Base-by-base conservation (phyloP, 2,329 filamentous ascomycete genomes). In the Ophiostoma triangulosporum region DNA sequence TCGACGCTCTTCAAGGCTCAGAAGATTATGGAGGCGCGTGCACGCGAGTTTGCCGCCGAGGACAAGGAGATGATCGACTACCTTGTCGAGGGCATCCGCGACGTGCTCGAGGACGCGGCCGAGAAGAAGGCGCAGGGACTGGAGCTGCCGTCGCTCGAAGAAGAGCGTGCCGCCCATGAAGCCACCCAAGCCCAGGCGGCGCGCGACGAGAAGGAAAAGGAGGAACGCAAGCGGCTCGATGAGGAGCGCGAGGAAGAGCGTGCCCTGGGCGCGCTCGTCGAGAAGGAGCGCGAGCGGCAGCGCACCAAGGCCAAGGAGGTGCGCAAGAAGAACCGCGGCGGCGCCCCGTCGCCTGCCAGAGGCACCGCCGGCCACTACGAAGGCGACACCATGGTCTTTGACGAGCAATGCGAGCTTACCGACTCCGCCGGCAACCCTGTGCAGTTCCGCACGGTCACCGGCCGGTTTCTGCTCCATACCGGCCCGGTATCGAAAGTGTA, bases 21-120 rank as follows among this genome's bases (percentile, higher is more conserved):
- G 57, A 80, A 77, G 53, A 78, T 77, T 52, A 68, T 84, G 53
- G 77, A 83, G 61, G 75, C 73, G 0, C 72, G 80, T 59, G 77
- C 80, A 0, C 75, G 71, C 51, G 63, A 75, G 27, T 73, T 80
- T 56, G 73, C 72, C 29, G 68, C 68, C 27, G 72, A 73, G 54
- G 74, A 75, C 54, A 71, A 80, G 57, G 73, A 76, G 56, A 83
- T 82, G 74, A 70, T 83, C 36, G 75, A 83, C 62, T 75, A 80
- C 53, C 74, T 94, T 31, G 71, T 90, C 9, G 77, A 80, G 57
- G 80, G 78, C 3, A 79, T 86, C 49, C 82, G 88, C 8, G 81
- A 83, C 48, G 82, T 91, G 9, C 74, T 97, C 4, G 88, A 96
- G 67, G 87, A 94, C 65, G 88, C 88, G n/a, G 86, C 88, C 1